Base-by-base conservation (phyloP, 1,284 basidiomycete genomes). In the Mycosarcoma maydis region DNA sequence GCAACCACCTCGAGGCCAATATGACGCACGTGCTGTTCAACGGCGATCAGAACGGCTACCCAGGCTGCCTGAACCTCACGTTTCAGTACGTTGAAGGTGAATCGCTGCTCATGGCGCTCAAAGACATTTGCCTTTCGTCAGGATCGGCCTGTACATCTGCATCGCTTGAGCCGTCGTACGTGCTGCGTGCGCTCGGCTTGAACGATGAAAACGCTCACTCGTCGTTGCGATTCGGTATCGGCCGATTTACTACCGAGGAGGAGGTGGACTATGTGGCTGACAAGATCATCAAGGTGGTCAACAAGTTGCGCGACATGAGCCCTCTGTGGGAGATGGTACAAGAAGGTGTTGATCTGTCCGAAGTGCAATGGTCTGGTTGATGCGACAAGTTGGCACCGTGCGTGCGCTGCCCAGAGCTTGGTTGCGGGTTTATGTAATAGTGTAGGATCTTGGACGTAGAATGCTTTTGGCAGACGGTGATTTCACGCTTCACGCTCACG, bases 201-300 rank as follows among this genome's bases (percentile, higher is more conserved):
- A 92, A 94, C 26, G 96, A 99, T 83, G 96, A 98, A 80, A 97
- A 98, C 91, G 96, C 96, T 0, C 96, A 99, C 83, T 98, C 94
- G 11, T 96, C 93, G 16, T 86, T 99, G 49, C 90, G 96, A 37
- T 99, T 99, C 84, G 96, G 96, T 49, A 92, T 99, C 70, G 96
- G 96, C 32, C 89, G 96, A 26, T 99, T 99, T 84, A 98, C 96
- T 6, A 99, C 96, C 3, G 93, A 97, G 82, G 92, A 90, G 16
- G 96, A 99, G 84, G 87, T 99, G 57, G 96, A 99, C 83, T 94
- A 92, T 75, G 95, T 98, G 26, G 87, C 94, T 29, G 87, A 89
- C 73, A 91, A 94, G 82, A 94, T 98, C 50, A 88, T 95, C 30
- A 85, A 86, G 32, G 92, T 92, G 10, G 96, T 98, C 32, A 87